Evolutionary conservation across 225 moss, liverwort and hornwort species (phyloP).

Genomic region (Anthoceros angustus): DNA sequence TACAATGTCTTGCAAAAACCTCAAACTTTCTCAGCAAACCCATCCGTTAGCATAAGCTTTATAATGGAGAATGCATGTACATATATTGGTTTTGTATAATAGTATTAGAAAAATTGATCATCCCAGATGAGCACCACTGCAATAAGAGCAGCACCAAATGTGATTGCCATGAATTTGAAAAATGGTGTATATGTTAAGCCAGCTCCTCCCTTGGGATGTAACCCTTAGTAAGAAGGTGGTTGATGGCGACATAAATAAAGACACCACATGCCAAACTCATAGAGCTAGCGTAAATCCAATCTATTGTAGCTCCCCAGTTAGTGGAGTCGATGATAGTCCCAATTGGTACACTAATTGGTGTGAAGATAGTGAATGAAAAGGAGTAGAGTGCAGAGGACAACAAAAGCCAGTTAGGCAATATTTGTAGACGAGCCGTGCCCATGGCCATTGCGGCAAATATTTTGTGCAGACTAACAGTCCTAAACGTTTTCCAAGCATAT

Average conservation of each 20-base stretch:
- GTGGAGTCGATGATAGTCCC: conserved; percentile 71
- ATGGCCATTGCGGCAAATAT: conserved; percentile 78
- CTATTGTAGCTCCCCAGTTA: conserved; percentile 34
- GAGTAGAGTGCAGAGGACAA: conserved; percentile 40
- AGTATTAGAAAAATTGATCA: too few relatives aligned
- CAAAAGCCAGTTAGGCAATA: conserved; percentile 60
- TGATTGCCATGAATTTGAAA: conserved; percentile 28
- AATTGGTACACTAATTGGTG: conserved; percentile 70
- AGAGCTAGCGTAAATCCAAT: conserved; percentile 75
- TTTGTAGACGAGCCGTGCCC: conserved; percentile 89
- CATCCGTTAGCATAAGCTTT: too few relatives aligned
- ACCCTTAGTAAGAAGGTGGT: conserved; percentile 62
- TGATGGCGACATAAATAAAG: conserved; percentile 84
- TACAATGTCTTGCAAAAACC: too few relatives aligned
- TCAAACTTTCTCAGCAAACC: too few relatives aligned
- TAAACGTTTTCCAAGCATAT: conserved; percentile 51
- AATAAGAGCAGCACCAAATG: conserved; percentile 31
- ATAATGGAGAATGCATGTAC: too few relatives aligned
- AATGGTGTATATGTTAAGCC: conserved; percentile 22
- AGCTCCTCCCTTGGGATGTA: conserved; percentile 23
- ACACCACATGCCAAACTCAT: conserved; percentile 80
- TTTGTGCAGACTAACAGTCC: conserved; percentile 83
- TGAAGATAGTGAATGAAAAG: conserved; percentile 73
- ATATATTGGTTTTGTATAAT: too few relatives aligned
- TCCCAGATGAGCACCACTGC: conserved; percentile 70